Conservation (phyloP, 2,329 filamentous ascomycete species). For the Westerdykella ornata region DNA sequence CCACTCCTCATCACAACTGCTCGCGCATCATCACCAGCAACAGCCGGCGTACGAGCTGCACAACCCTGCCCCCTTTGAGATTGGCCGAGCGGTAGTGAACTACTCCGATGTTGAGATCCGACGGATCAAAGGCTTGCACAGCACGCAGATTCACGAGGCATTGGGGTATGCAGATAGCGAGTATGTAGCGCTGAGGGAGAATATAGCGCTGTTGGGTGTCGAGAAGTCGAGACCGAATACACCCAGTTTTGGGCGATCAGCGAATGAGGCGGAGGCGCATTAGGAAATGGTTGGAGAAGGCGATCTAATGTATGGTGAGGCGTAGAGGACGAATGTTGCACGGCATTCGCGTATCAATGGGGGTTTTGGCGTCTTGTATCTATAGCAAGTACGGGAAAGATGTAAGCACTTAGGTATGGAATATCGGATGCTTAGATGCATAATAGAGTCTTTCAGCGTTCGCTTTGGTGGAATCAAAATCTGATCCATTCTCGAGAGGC, state of each 20-base stretch:
- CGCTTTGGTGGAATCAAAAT: too few relatives aligned
- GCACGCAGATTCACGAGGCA: slow-evolving; percentile 69
- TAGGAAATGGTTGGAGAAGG: background rate
- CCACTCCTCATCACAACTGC: slow-evolving; percentile 9
- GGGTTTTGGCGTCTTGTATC: too few relatives aligned
- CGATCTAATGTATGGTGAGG: too few relatives aligned
- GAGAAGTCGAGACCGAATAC: slow-evolving; percentile 36
- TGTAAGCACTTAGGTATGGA: too few relatives aligned
- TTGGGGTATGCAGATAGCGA: slow-evolving; percentile 92
- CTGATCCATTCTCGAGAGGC: too few relatives aligned
- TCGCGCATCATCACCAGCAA: slow-evolving; percentile 1
- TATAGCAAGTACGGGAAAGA: too few relatives aligned
- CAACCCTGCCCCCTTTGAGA: slow-evolving; percentile 52
- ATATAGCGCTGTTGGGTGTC: slow-evolving; percentile 64
- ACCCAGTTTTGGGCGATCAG: slow-evolving; percentile 20
- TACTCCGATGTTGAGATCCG: slow-evolving; percentile 81
- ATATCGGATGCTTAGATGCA: too few relatives aligned
- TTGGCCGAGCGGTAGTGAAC: slow-evolving; percentile 85
- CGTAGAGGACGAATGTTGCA: too few relatives aligned
- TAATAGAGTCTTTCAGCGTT: too few relatives aligned
- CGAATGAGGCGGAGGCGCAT: slow-evolving; percentile 3
- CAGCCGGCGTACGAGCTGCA: slow-evolving; percentile 26
- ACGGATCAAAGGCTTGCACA: slow-evolving; percentile 77
- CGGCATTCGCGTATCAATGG: too few relatives aligned
- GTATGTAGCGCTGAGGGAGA: slow-evolving; percentile 83